Evolutionary conservation across 352 stramenopile genomes (phyloP).

Genomic region (Pythium angustatum): DNA sequence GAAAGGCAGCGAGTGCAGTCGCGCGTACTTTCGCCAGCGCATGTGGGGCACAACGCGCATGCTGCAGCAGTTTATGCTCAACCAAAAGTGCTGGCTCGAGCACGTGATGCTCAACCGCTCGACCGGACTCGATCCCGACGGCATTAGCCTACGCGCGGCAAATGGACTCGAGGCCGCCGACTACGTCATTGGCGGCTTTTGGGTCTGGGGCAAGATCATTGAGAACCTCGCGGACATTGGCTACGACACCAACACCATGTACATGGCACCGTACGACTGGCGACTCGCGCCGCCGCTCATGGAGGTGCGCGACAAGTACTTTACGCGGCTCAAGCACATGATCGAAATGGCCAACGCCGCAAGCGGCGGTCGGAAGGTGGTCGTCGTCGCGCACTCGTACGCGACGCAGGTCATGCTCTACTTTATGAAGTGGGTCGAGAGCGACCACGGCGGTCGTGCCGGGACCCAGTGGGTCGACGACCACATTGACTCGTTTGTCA

Average conservation of each 20-base stretch:
- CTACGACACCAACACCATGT: slow-evolving; percentile 92
- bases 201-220: slow-evolving; percentile 93
- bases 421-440: slow-evolving; percentile 96
- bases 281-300: slow-evolving; percentile 69
- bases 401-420: slow-evolving; percentile 91
- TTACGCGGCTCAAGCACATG: slow-evolving; percentile 92
- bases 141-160: slow-evolving; percentile 75
- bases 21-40: slow-evolving; percentile 89
- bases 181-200: slow-evolving; percentile 94
- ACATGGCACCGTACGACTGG: slow-evolving; percentile 89
- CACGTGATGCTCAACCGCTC: slow-evolving; percentile 91
- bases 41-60: slow-evolving; percentile 92
- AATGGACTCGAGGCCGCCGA: slow-evolving; percentile 92
- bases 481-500: slow-evolving; percentile 91
- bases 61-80: slow-evolving; percentile 88
- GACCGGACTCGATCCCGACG: slow-evolving; percentile 89
- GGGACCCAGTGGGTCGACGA: slow-evolving; percentile 92
- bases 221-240: slow-evolving; percentile 91
- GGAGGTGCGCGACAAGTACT: slow-evolving; percentile 83
- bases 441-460: slow-evolving; percentile 74
- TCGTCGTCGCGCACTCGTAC: slow-evolving; percentile 93
- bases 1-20: slow-evolving; percentile 87
- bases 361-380: slow-evolving; percentile 80
- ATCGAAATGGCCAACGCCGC: slow-evolving; percentile 89
- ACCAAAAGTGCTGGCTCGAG: slow-evolving; percentile 92